Percentiles rank a stretch among this genome's conserved stretches.
These are phyloP conservation scores for Apiospora marii DNA, from an alignment of 2,329 filamentous ascomycete species.

Conservation along the genomic window DNA sequence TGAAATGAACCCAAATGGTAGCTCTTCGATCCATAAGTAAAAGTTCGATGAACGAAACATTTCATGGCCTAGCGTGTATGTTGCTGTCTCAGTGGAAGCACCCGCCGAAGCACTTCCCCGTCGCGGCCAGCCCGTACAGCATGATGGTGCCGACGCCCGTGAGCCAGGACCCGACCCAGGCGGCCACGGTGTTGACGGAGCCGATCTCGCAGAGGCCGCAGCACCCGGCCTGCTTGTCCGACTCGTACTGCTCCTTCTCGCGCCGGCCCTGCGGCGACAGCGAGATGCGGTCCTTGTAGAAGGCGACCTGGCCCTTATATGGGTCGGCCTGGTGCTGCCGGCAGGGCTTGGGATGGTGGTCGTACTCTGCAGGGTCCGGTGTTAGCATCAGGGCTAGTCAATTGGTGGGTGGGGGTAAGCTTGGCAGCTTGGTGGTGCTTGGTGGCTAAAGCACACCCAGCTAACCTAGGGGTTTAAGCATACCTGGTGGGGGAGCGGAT, in stretches of 20 bases:
- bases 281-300: constrained; percentile 13
- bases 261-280: neutral
- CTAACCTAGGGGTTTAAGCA: neutral
- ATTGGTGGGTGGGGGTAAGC: too few relatives aligned
- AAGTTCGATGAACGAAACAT: too few relatives aligned
- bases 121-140: neutral
- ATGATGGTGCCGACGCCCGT: constrained; percentile 14
- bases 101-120: constrained; percentile 4
- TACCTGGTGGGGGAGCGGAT: constrained; percentile 6
- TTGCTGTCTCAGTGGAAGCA: neutral
- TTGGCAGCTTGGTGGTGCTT: neutral
- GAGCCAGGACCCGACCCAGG: constrained; percentile 12
- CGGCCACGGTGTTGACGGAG: constrained; percentile 1
- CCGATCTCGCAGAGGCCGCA: constrained; percentile 11
- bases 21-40: too few relatives aligned
- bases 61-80: too few relatives aligned
- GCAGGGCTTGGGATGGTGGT: neutral
- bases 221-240: neutral
- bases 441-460: neutral
- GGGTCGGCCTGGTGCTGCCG: neutral
- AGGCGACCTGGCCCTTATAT: neutral
- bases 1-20: too few relatives aligned
- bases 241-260: neutral
- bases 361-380: neutral
- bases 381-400: neutral